Evolutionary conservation across 768 basidiomycete species (phyloP).

Genomic region (Vararia minispora): DNA sequence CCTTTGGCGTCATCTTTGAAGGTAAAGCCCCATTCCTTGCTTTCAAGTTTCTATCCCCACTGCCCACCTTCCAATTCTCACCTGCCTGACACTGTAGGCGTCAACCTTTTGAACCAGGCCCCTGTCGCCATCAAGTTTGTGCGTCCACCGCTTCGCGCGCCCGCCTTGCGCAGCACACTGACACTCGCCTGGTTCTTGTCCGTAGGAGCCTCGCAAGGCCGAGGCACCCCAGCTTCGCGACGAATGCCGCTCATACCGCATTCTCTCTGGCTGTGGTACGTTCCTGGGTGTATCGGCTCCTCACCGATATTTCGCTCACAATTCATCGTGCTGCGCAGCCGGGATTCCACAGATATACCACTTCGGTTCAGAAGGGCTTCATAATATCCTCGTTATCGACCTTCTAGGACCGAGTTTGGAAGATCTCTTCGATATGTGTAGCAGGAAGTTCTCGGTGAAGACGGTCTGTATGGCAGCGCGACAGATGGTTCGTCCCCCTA

Average conservation of each 20-base stretch:
- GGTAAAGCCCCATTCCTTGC: constrained; percentile 30
- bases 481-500: constrained; percentile 62
- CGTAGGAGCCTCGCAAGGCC: constrained; percentile 82
- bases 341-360: constrained; percentile 99
- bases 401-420: constrained; percentile 93
- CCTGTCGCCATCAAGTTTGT: constrained; percentile 99
- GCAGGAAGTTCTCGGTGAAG: constrained; percentile 94
- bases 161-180: constrained; percentile 6
- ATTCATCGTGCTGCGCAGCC: constrained; percentile 34
- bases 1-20: constrained; percentile 94
- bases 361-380: constrained; percentile 96
- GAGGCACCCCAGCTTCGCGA: constrained; percentile 97
- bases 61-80: constrained; percentile 2
- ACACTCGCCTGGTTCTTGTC: constrained; percentile 7
- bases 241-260: constrained; percentile 96
- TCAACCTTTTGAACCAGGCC: constrained; percentile 95
- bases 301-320: constrained; percentile 4
- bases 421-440: constrained; percentile 99
- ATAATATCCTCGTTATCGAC: constrained; percentile 98
- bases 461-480: constrained; percentile 98
- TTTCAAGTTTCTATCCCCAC: constrained; percentile 1
- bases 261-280: constrained; percentile 77
- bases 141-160: constrained; percentile 26
- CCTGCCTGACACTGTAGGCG: constrained; percentile 40
- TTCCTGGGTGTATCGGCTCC: too few species aligned